A percentile compares a stretch with the other conserved stretches of the same genome.
phyloP scores from a whole-genome alignment of 495 filamentous ascomycete species.

The Filosporella fistucella region DNA sequence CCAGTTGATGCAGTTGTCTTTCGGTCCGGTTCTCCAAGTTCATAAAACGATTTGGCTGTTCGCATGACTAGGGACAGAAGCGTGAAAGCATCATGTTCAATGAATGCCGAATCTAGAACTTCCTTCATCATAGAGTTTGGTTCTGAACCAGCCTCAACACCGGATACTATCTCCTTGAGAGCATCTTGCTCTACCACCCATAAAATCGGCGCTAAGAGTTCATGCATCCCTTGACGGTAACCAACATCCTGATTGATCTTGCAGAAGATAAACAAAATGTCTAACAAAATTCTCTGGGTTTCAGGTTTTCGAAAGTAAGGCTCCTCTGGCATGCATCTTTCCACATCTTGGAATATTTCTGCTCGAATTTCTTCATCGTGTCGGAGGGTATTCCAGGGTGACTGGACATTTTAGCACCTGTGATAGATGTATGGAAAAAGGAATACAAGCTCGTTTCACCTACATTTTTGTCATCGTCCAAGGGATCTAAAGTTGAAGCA shows the following conservation, averaged over 20 bases:
- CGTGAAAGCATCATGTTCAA: constrained; percentile 89
- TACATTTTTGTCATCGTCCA: constrained; percentile 83
- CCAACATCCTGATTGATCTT: constrained; percentile 86
- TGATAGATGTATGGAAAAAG: no score
- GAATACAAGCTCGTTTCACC: constrained; percentile 21
- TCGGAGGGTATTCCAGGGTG: constrained; percentile 82
- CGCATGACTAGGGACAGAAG: constrained; percentile 86
- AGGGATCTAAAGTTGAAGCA: constrained; percentile 70
- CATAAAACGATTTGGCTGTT: constrained; percentile 81
- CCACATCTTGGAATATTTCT: constrained; percentile 95
- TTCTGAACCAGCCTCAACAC: constrained; percentile 17
- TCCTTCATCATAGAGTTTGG: constrained; percentile 49
- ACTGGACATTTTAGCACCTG: constrained; percentile 45
- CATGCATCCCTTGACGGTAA: constrained; percentile 98
- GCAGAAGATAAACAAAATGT: constrained; percentile 90
- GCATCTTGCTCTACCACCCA: constrained; percentile 87
- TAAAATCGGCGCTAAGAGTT: constrained; percentile 84
- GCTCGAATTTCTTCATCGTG: constrained; percentile 77
- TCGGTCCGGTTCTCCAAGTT: constrained; percentile 41
- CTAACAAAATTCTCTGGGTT: constrained; percentile 77
- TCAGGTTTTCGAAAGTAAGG: constrained; percentile 76
- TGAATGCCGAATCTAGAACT: constrained; percentile 61
- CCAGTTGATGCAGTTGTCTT: constrained; percentile 17
- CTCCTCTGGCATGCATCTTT: constrained; percentile 88
- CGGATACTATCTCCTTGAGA: constrained; percentile 20